Evolutionary conservation across 306 rosid genomes (phyloP), one percentile per base, ranked within the genome.

Genomic region (Trifolium dubium): DNA sequence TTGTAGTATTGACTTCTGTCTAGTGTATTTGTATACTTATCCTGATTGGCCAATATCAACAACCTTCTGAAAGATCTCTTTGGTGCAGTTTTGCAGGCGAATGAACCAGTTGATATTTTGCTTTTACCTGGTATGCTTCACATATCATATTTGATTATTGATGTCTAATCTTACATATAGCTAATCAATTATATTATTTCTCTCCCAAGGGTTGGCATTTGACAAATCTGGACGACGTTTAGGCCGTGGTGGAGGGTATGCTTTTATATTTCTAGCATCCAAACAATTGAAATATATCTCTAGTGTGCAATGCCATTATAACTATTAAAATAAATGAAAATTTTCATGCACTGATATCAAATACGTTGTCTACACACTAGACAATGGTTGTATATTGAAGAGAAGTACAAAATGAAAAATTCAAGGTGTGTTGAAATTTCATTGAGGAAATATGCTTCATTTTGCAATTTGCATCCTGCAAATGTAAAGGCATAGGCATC

Each of bases 161-260:
- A 17, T 60, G 49, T 77, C 30, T 65, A 32, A 51, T 50, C 60
- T n/a, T 78, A 67, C 63, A 12, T 49, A 8, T 77, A 67, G 34
- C 56, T 75, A 29, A 75, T 47, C 11, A 41, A 30, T 72, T 72
- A 44, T 60, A 9, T 62, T 58, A 50, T 41, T 84, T 80, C 71
- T 75, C 40, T 71, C 83, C 8, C 28, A 77, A 92, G 99, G 99
- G 74, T 87, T 94, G 76, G 99, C 96, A 59, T 92, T 95, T 83
- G 98, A 95, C 78, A 92, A 82, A 86, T 79, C 89, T 23, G 96
- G 99, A 79, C 90, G 86, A 83, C 99, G 97, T 46, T 74, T 94
- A 80, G 99, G 99, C 58, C 97, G 99, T 68, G 99, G 99, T 29
- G 99, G 99, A 85, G 99, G 99, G 98, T 94, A 88, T 76, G 66